Evolutionary conservation across 1,139 yeast species (phyloP).

Genomic region (Lodderomyces margitis): DNA sequence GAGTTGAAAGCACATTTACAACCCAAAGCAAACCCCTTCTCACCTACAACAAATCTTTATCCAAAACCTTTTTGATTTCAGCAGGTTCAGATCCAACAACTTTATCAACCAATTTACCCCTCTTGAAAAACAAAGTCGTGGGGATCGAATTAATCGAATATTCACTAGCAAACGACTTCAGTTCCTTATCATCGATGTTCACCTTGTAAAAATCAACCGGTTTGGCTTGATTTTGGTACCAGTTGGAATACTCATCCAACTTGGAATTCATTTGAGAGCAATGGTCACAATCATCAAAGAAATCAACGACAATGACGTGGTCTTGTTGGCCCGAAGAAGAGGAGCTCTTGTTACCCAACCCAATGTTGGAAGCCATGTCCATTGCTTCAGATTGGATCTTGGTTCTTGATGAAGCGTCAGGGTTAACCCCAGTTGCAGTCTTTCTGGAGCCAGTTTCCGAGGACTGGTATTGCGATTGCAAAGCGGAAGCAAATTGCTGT

Average conservation of each 20-base stretch:
- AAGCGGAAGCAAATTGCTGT: slow-evolving; percentile 14
- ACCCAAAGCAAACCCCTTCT: background rate
- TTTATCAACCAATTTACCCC: slow-evolving; percentile 64
- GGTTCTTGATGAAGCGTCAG: slow-evolving; percentile 1
- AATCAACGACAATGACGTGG: slow-evolving; percentile 16
- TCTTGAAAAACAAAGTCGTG: slow-evolving; percentile 55
- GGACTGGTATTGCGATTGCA: slow-evolving; percentile 7
- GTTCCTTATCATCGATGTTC: slow-evolving; percentile 15
- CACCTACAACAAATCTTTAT: slow-evolving; percentile 10
- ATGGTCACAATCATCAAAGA: slow-evolving; percentile 16
- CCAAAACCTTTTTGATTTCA: slow-evolving; percentile 14
- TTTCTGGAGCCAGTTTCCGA: background rate
- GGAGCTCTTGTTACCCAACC: slow-evolving; percentile 1
- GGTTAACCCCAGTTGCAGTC: background rate
- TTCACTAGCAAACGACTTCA: slow-evolving; percentile 11
- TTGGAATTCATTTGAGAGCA: slow-evolving; percentile 15
- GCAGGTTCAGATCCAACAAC: slow-evolving; percentile 78
- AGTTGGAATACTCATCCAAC: slow-evolving; percentile 13
- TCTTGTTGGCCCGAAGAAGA: slow-evolving; percentile 4
- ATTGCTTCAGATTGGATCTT: slow-evolving; percentile 1
- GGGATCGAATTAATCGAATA: slow-evolving; percentile 68
- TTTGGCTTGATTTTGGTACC: slow-evolving; percentile 10
- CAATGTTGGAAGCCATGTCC: slow-evolving; percentile 1
- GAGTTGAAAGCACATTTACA: background rate
- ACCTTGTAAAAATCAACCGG: slow-evolving; percentile 13